These are phyloP conservation scores for Trichophyton simii DNA, from an alignment of 2,329 filamentous ascomycete genomes.

Conservation along the genomic window DNA sequence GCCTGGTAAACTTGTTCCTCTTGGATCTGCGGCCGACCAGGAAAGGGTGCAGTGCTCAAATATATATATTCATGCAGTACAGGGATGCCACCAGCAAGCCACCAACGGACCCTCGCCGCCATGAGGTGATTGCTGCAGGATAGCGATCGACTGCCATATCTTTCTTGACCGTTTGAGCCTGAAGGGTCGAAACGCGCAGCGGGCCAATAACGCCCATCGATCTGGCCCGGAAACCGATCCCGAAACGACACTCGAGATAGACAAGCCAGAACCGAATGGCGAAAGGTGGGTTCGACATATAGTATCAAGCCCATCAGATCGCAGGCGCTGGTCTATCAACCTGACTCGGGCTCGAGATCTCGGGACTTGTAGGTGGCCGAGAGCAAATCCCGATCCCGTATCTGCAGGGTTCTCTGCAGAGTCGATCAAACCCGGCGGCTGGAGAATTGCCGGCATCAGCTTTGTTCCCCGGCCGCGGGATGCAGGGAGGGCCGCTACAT, in stretches of 20 bases:
- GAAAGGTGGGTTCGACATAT: background rate
- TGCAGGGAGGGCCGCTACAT: no score
- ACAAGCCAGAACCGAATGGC: background rate
- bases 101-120: background rate
- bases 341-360: background rate
- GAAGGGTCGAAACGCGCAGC: background rate
- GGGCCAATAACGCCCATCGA: background rate
- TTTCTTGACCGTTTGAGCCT: background rate
- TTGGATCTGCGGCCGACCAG: background rate
- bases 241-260: background rate
- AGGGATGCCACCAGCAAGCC: background rate
- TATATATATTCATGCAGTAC: background rate
- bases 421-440: background rate
- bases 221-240: background rate
- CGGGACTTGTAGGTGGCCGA: background rate
- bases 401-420: background rate
- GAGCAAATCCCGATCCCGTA: background rate
- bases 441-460: no score
- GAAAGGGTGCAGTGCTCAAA: background rate
- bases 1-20: background rate
- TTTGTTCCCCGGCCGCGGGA: no score
- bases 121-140: background rate
- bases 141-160: background rate
- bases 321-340: background rate
- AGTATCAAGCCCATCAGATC: background rate